Base-by-base conservation (phyloP, 2,329 filamentous ascomycete species). In the Tolypocladium tropicale region DNA sequence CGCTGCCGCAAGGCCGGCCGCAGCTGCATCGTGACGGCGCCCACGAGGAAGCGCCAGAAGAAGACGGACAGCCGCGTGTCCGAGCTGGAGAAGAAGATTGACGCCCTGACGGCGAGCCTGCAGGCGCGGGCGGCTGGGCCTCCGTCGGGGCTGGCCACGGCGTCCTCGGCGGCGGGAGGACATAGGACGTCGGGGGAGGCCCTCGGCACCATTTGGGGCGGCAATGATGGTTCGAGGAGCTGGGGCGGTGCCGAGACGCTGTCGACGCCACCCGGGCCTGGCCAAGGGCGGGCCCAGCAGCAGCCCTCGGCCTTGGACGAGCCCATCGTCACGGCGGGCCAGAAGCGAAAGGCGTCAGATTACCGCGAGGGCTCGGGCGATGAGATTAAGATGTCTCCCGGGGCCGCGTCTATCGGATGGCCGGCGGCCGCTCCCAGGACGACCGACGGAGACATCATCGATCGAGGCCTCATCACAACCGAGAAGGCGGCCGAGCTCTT, bases 11-110 rank as follows among this genome's bases (percentile, higher is more conserved):
- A 95, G 72, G 88, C 90, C 3, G 83, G 84, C n/a, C 78, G 90
- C 39, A 78, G 78, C 60, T 95, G 91, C 67, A 74, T 92, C 43
- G 85, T 92, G 59, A 95, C 90, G 1, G 82, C 84, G 60, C 89
- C 81, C 16, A 82, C 78, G 33, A 70, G 90, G 43, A 95, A 95
- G 73, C 80, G 91, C 49, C 89, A 93, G 75, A 95, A 93, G 77
- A 95, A 95, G 77, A 91, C 89, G 55, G 92, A 95, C 68, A 93
- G 84, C 61, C 81, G 90, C 53, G 91, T 96, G 14, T 88, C 90
- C 10, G 91, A 96, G 75, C 78, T 96, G 53, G 91, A 96, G 76
- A 90, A 87, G 77, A 95, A 95, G 75, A 93, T 96, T 60, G 90
- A 96, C 74, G 89, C 88, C 10, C 70, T 96, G 67, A 95, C 89